phyloP scores from a whole-genome alignment of 805 yeast genomes.

The Kregervanrija pseudodelftensis region DNA sequence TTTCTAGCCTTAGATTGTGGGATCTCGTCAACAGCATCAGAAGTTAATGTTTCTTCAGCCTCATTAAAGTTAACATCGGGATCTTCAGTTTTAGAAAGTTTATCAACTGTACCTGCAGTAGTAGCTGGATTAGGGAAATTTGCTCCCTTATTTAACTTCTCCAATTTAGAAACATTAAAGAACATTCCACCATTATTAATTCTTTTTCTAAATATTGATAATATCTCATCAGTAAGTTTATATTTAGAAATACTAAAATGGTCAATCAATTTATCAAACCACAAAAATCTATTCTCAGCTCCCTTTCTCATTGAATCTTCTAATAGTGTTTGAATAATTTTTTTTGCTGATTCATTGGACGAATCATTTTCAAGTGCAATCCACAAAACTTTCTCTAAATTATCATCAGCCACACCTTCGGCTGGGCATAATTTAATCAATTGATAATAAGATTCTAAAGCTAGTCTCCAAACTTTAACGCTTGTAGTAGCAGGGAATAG shows the following conservation, averaged over 20 bases:
- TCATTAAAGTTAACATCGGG: conserved; percentile 17
- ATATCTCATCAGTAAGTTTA: conserved; percentile 17
- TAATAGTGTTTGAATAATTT: conserved; percentile 17
- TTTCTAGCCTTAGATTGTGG: conserved; percentile 3
- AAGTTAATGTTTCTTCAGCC: conserved; percentile 7
- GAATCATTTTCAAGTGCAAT: conserved; percentile 25
- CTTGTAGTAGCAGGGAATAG: conserved; percentile 30
- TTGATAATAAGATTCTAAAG: conserved; percentile 25
- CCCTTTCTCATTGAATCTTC: conserved; percentile 12
- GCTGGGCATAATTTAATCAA: conserved; percentile 19
- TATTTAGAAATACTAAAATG: conserved; percentile 21
- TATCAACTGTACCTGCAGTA: conserved; percentile 14
- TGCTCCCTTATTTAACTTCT: not conserved
- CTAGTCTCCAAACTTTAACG: conserved; percentile 19
- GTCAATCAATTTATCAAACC: conserved; percentile 24
- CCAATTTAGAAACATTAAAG: conserved; percentile 11
- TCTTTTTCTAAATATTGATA: conserved; percentile 20
- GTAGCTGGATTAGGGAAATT: not conserved
- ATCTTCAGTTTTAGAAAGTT: conserved; percentile 4
- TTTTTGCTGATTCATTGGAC: conserved; percentile 12
- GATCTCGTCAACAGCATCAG: conserved; percentile 2
- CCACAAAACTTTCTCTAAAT: conserved; percentile 23
- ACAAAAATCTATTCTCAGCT: conserved; percentile 14
- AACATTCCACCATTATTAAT: conserved; percentile 27
- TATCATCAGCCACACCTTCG: conserved; percentile 9